Conservation (phyloP, 2,329 filamentous ascomycete genomes). For the Neonectria faginata region DNA sequence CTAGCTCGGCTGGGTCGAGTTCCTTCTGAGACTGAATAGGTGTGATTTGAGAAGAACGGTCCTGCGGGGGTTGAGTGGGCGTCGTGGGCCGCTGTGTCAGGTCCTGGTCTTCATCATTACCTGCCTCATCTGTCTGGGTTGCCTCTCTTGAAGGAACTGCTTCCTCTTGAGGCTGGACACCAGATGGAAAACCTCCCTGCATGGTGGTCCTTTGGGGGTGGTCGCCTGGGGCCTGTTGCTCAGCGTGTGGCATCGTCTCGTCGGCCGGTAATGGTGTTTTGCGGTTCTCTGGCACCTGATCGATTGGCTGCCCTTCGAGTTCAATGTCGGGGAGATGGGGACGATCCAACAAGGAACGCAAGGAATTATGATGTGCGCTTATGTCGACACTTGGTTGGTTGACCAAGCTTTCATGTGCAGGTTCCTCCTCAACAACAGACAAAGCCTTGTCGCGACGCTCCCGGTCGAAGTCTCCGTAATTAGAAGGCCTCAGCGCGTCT, state of each 20-base stretch:
- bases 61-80: background rate
- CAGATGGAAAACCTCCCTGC: background rate
- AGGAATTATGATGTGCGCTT: constrained; percentile 17
- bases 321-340: background rate
- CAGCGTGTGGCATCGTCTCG: background rate
- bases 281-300: background rate
- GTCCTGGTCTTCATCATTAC: background rate
- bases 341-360: constrained; percentile 16
- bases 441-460: background rate
- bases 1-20: constrained; percentile 18
- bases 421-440: background rate
- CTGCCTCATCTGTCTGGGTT: background rate
- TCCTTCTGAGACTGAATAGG: constrained; percentile 12
- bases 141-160: background rate
- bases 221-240: background rate
- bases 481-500: background rate
- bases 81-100: background rate
- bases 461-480: background rate
- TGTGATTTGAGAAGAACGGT: background rate
- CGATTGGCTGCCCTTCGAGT: background rate
- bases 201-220: background rate
- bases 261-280: background rate
- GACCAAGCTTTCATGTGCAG: background rate
- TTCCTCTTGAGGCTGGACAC: background rate
- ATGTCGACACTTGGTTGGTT: background rate